phyloP scores from a whole-genome alignment of 306 rosid species.

The Betula pendula region DNA sequence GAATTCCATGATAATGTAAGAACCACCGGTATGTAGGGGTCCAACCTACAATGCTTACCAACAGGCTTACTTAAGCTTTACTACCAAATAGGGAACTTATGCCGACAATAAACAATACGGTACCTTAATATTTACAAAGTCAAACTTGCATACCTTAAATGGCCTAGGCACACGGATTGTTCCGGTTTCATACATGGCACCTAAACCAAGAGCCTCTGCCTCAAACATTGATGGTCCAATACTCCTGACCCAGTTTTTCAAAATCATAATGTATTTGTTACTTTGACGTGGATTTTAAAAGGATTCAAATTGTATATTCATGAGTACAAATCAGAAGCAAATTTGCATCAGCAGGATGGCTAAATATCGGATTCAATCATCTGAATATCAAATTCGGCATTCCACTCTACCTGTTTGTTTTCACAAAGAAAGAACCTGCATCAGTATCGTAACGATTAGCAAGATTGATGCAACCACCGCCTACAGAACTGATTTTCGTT shows the following conservation, averaged over 20 bases:
- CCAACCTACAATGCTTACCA: slow-evolving; percentile 69
- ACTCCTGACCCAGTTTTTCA: slow-evolving; percentile 66
- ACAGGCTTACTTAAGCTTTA: slow-evolving; percentile 25
- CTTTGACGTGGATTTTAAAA: slow-evolving; percentile 9
- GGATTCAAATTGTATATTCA: not conserved
- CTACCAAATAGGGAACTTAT: slow-evolving; percentile 2
- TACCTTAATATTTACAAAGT: slow-evolving; percentile 14
- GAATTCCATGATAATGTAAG: slow-evolving; percentile 92
- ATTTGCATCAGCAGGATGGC: not conserved
- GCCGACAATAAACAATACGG: slow-evolving; percentile 5
- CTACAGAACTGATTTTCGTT: slow-evolving; percentile 72
- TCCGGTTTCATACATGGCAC: slow-evolving; percentile 77
- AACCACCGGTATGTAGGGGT: slow-evolving; percentile 80
- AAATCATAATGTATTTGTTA: slow-evolving; percentile 3
- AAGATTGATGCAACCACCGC: slow-evolving; percentile 91
- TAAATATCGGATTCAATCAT: not conserved
- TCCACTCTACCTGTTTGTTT: slow-evolving; percentile 75
- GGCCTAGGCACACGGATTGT: slow-evolving; percentile 87
- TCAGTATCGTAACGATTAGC: slow-evolving; percentile 84
- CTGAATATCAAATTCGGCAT: slow-evolving; percentile 12
- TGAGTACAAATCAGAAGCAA: not conserved
- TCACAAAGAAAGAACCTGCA: slow-evolving; percentile 82
- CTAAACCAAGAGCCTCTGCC: slow-evolving; percentile 93
- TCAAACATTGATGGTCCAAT: slow-evolving; percentile 94
- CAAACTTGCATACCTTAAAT: slow-evolving; percentile 60